Evolutionary conservation across 1,284 basidiomycete genomes (phyloP), one percentile per base, ranked within the genome.

Genomic region (Meripilus lineatus): DNA sequence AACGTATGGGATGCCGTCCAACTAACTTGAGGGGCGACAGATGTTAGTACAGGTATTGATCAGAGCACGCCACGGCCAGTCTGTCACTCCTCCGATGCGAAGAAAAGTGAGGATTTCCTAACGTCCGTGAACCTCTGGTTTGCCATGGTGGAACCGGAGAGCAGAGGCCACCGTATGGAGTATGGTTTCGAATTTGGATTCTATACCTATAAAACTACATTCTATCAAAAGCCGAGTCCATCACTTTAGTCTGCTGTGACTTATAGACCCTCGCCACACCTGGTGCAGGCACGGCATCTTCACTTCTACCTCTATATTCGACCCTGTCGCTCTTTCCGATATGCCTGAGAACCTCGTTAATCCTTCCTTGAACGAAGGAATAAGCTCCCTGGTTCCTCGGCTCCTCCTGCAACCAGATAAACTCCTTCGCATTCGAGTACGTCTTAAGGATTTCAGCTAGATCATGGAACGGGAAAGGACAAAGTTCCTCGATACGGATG

Each of bases 381-480:
- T 76, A 93, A 2, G 84, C 77, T 2, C 91, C 91, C 62, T 93
- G 90, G 58, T 94, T 94, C 56, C 70, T 77, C 3, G 91, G 83
- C 58, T 94, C 91, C 57, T 94, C 92, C 61, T 94, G 91, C 14
- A 89, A 69, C 80, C 85, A 93, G 13, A 79, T 49, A 40, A 78
- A 67, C 40, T 79, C 75, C n/a, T 52, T 51, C 3, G 59, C 70
- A 11, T 56, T 50, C 0, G 53, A 35, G 53, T 88, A 88, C 2
- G 60, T 53, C 34, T 53, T 45, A 21, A 93, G 63, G 1, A 69
- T 67, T 2, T 68, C 56, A 4, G 62, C 58, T 1, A 93, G 65
- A 20, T 66, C 65, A 0, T 59, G 48, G 59, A 87, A 89, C 0
- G 92, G 90, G 78, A 94, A 93, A 0, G 91, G 91, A 8, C 81